Conservation (phyloP, 495 filamentous ascomycete genomes). For the Penicillium salamii region DNA sequence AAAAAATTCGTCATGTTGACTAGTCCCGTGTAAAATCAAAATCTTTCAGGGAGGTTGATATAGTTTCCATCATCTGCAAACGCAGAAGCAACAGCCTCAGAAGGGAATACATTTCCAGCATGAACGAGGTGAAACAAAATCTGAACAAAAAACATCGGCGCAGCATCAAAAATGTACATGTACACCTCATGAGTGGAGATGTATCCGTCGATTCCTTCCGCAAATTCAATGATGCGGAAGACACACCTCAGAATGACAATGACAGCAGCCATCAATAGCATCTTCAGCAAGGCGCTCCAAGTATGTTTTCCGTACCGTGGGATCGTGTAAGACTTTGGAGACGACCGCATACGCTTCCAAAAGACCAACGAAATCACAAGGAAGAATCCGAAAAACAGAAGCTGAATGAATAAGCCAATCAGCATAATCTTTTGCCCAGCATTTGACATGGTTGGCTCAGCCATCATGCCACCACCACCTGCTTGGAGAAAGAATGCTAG, state of each 20-base stretch:
- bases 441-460: conserved; percentile 1
- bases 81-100: too few species aligned
- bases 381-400: conserved; percentile 27
- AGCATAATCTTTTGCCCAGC: conserved; percentile 25
- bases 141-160: conserved; percentile 25
- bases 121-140: conserved; percentile 20
- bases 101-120: conserved; percentile 4
- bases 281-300: too few species aligned
- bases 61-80: too few species aligned
- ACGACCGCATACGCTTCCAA: conserved; percentile 10
- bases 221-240: conserved; percentile 1
- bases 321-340: not conserved
- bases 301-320: too few species aligned
- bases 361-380: conserved; percentile 17
- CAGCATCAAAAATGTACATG: conserved; percentile 26
- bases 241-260: conserved; percentile 2
- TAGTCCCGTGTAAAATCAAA: too few species aligned
- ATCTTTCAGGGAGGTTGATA: too few species aligned
- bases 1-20: too few species aligned
- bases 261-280: not conserved
- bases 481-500: conserved; percentile 23
- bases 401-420: conserved; percentile 23
- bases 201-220: conserved; percentile 12
- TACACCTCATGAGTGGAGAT: conserved; percentile 21
- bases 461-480: conserved; percentile 15